These are phyloP conservation scores for Blastobotrys ciferrii DNA, from an alignment of 1,139 yeast species.

Conservation along the genomic window DNA sequence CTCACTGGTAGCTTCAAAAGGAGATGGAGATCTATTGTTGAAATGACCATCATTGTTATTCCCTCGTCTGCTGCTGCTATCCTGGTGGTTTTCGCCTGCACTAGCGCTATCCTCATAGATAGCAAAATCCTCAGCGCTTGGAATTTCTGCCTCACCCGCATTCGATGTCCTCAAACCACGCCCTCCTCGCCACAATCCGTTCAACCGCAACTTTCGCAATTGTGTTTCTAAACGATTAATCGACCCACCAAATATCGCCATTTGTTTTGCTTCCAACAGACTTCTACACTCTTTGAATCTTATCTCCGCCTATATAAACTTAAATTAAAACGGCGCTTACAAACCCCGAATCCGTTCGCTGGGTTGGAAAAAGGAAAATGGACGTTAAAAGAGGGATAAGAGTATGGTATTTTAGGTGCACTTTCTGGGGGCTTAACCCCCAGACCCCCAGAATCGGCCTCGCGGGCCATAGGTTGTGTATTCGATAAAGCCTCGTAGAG, in stretches of 20 bases:
- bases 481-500: too few species aligned
- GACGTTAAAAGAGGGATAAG: too few species aligned
- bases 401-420: too few species aligned
- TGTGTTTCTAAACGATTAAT: neutral
- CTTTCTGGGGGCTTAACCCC: too few species aligned
- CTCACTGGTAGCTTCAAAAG: neutral
- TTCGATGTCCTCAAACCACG: neutral
- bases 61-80: neutral
- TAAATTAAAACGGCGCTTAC: too few species aligned
- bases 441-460: too few species aligned
- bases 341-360: too few species aligned
- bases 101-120: neutral
- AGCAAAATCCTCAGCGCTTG: neutral
- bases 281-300: too few species aligned
- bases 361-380: too few species aligned
- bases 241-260: neutral
- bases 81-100: neutral
- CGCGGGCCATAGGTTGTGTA: too few species aligned
- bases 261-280: neutral
- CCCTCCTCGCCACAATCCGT: neutral
- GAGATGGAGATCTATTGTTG: neutral
- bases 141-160: neutral
- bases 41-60: neutral
- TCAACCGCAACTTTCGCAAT: neutral
- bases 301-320: too few species aligned